Evolutionary conservation across 2,329 filamentous ascomycete genomes (phyloP), one percentile per base, ranked within the genome.

Genomic region (Aspergillus sp.): DNA sequence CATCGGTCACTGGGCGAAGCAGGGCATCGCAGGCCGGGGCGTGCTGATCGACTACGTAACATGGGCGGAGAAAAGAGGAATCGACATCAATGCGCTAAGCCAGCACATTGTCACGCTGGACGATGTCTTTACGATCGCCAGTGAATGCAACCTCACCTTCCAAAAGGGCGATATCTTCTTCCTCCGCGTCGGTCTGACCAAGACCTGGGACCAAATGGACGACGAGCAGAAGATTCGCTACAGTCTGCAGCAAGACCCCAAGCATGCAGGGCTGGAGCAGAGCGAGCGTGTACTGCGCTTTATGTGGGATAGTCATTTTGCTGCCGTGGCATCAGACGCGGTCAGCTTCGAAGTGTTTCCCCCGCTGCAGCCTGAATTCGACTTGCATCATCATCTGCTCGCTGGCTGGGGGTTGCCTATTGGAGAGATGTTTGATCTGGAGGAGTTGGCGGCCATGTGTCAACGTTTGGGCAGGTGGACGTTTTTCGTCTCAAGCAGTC

Each of bases 231-330:
- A 56, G 12, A 19, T 52, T 29, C 45, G 48, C 7, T 68, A 68
- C 42, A 63, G 63, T 33, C 52, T 59, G 29, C 64, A 66, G 46
- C 32, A 43, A 3, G 51, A 44, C 38, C 65, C 65, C 2, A 57
- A 63, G 34, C 65, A 67, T 52, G 60, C 63, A 5, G 65, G 65
- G 0, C 57, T 68, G 12, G 65, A 68, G 52, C 65, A 68, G 51
- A 67, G 61, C 12, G 65, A 68, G 54, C 63, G 61, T 3, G 63
- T 75, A 7, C 65, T 80, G 5, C 67, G 73, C 9, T 83, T 80
- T 71, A 64, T 82, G 19, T 82, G 79, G 78, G 74, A 82, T 45
- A 69, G 74, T 46, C 70, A 74, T 41, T 82, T 83, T 58, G 68
- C 77, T 0, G 80, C 79, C 1, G 73, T 81, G 1, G 80, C 75